phyloP scores from a whole-genome alignment of 2,329 filamentous ascomycete genomes.

The Elsinoe arachidis region DNA sequence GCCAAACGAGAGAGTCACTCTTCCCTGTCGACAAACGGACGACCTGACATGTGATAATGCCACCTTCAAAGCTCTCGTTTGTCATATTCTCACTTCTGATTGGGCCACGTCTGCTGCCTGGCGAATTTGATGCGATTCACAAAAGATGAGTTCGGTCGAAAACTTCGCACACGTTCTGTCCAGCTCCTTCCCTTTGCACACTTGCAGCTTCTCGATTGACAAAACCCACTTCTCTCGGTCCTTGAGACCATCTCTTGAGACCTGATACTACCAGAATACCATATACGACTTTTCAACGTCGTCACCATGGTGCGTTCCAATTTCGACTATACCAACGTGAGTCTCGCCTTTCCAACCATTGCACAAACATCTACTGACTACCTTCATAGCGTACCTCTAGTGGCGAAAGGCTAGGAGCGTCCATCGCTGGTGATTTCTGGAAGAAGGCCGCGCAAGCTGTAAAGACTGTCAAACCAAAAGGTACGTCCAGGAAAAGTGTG shows the following conservation, averaged over 20 bases:
- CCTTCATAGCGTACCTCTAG: slow-evolving; percentile 34
- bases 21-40: neutral
- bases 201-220: neutral
- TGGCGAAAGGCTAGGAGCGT: slow-evolving; percentile 38
- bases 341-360: neutral
- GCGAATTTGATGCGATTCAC: neutral
- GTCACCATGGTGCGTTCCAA: slow-evolving; percentile 11
- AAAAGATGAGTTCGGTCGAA: neutral
- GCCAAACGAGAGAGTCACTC: neutral
- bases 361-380: neutral
- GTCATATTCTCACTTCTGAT: neutral
- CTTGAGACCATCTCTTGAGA: neutral
- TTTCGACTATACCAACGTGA: slow-evolving; percentile 15
- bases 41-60: slow-evolving; percentile 2
- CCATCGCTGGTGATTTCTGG: slow-evolving; percentile 38
- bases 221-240: neutral
- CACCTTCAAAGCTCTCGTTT: neutral
- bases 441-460: slow-evolving; percentile 24
- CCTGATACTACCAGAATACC: neutral
- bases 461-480: slow-evolving; percentile 19
- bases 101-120: neutral
- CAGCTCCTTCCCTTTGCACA: neutral
- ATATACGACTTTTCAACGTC: neutral
- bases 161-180: neutral
- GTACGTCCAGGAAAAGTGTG: slow-evolving; percentile 7